Base-by-base conservation (phyloP, 2,329 filamentous ascomycete species). In the Massarina eburnea region DNA sequence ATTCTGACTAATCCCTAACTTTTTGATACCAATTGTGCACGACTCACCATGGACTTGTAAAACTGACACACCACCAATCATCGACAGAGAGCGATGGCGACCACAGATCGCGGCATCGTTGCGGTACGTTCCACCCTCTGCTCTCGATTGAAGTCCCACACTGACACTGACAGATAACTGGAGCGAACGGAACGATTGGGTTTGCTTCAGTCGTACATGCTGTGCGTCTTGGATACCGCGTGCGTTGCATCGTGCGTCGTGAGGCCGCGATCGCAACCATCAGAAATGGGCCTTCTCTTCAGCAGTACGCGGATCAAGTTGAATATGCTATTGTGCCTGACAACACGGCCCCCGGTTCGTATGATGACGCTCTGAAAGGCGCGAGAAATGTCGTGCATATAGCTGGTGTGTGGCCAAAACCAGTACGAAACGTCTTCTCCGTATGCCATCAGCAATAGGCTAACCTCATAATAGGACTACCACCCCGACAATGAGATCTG, bases 151-250 rank as follows among this genome's bases (percentile, higher is more conserved):
- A 15, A 19, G 8, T 3, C 1, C 6, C n/a, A 17, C 18, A 22
- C 8, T 30, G 26, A 15, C 10, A 26, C 3, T 20, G 10, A 12
- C 37, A 69, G 66, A 62, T 69, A 10, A 69, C 66, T 3, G 66
- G 66, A 24, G 61, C 62, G 27, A 69, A 69, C 39, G 64, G 66
- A 29, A 66, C 62, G 4, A 68, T 68, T 20, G 66, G 66, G 10
- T 68, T 67, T 37, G 57, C 57, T 9, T 64, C 55, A 33, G 52
- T 58, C 4, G 39, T 64, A 1, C 52, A 66, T 34, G 64, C 64
- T 5, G 46, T 68, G 2, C 49, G 52, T 3, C 49, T 17, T 3
- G 61, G 61, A 12, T 67, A 67, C 39, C 58, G 58, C 8, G 66
- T 69, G 8, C 64, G 64, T 12, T 68, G 64, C 43, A 52, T 69